phyloP scores from a whole-genome alignment of 768 basidiomycete species.

The Podaxis sp. region DNA sequence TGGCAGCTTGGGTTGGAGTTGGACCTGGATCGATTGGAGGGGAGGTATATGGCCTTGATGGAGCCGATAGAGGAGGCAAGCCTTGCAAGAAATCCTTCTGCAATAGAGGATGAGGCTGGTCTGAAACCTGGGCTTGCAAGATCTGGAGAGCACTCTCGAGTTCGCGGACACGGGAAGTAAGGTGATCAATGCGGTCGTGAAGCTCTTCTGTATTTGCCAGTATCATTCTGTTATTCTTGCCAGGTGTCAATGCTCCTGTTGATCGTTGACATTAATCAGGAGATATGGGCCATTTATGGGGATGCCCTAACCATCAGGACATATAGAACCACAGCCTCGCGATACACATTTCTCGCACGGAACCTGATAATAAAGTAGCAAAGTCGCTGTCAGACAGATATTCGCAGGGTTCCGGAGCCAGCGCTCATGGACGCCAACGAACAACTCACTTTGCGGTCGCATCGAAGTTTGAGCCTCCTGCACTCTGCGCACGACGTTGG shows the following conservation, averaged over 20 bases:
- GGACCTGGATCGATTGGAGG: conserved; percentile 28
- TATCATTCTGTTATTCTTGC: conserved; percentile 62
- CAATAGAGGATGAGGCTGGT: conserved; percentile 51
- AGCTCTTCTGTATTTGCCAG: conserved; percentile 72
- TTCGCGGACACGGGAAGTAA: conserved; percentile 55
- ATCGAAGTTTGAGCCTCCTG: conserved; percentile 61
- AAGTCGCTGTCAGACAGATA: conserved; percentile 15
- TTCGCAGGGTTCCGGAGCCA: conserved; percentile 17
- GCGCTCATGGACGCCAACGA: not conserved
- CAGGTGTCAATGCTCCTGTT: conserved; percentile 53
- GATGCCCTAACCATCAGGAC: conserved; percentile 61
- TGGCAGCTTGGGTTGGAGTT: conserved; percentile 16
- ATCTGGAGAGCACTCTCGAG: conserved; percentile 58
- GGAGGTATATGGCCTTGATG: conserved; percentile 22
- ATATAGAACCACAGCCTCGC: conserved; percentile 72
- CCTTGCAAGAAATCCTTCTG: conserved; percentile 29
- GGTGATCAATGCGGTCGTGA: conserved; percentile 59
- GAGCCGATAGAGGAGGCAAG: conserved; percentile 14
- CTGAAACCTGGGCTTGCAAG: conserved; percentile 48
- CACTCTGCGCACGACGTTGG: conserved; percentile 55
- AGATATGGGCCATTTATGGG: conserved; percentile 10
- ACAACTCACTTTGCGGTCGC: conserved; percentile 57
- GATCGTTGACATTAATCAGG: conserved; percentile 5
- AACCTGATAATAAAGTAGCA: conserved; percentile 40
- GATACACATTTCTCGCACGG: conserved; percentile 80